Evolutionary conservation across 2,329 filamentous ascomycete genomes (phyloP).

Genomic region (Trichoderma sp.): DNA sequence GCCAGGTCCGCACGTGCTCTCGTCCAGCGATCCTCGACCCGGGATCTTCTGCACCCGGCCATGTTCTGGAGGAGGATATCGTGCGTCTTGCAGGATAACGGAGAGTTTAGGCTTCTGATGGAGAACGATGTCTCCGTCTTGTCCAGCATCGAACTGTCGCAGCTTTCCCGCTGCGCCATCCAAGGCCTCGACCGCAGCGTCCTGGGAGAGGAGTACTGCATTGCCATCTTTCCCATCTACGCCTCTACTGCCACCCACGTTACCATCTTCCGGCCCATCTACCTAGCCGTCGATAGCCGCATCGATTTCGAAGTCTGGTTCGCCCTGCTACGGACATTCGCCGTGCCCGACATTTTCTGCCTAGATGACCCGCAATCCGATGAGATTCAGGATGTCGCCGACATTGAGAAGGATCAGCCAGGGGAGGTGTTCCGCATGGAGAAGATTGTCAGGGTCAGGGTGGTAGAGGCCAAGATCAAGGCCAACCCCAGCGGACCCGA

Average conservation of each 20-base stretch:
- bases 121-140: constrained; percentile 82
- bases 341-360: constrained; percentile 87
- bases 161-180: constrained; percentile 85
- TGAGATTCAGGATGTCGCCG: constrained; percentile 47
- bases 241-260: constrained; percentile 71
- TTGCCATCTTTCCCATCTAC: constrained; percentile 95
- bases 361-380: constrained; percentile 50
- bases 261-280: constrained; percentile 82
- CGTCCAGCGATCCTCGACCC: constrained; percentile 59
- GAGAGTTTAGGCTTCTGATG: constrained; percentile 86
- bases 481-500: constrained; percentile 37
- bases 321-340: constrained; percentile 85
- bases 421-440: constrained; percentile 63
- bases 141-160: constrained; percentile 81
- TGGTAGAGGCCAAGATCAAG: constrained; percentile 66
- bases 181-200: constrained; percentile 90
- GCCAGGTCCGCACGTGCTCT: constrained; percentile 59
- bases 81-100: constrained; percentile 92
- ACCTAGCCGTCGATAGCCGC: constrained; percentile 81
- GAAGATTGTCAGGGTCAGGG: constrained; percentile 59
- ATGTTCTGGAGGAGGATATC: constrained; percentile 83
- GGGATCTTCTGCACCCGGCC: constrained; percentile 56
- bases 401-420: constrained; percentile 45
- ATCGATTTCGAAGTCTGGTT: constrained; percentile 98
- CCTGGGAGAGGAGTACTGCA: constrained; percentile 87